These are phyloP conservation scores for Boletus insuetus DNA, from an alignment of 768 basidiomycete species.

Conservation along the genomic window DNA sequence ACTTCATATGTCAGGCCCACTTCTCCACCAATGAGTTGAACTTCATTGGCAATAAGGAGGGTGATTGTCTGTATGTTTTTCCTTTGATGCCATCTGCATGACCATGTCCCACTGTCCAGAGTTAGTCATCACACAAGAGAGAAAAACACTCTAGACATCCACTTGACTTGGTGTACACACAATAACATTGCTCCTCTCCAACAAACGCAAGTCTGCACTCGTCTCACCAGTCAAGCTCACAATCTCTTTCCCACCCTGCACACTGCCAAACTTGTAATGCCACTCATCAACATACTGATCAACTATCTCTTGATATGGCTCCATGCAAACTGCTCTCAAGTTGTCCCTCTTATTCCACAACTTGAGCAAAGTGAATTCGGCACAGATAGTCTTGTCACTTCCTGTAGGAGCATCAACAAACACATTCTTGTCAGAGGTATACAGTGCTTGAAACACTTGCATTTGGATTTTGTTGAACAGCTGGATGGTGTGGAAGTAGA, in stretches of 20 bases:
- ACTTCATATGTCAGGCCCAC: slow-evolving; percentile 75
- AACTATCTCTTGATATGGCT: too few relatives aligned
- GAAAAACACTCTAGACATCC: slow-evolving; percentile 22
- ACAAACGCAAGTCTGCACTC: too few relatives aligned
- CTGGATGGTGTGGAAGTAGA: slow-evolving; percentile 77
- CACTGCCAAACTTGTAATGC: slow-evolving; percentile 72
- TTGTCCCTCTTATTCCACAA: too few relatives aligned
- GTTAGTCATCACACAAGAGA: slow-evolving; percentile 24
- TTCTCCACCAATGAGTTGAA: slow-evolving; percentile 70
- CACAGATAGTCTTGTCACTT: too few relatives aligned
- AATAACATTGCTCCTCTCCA: too few relatives aligned
- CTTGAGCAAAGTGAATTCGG: too few relatives aligned
- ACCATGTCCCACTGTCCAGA: too few relatives aligned
- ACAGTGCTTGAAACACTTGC: slow-evolving; percentile 91
- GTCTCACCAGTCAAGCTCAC: too few relatives aligned
- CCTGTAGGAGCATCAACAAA: slow-evolving; percentile 73
- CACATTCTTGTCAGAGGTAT: slow-evolving; percentile 94
- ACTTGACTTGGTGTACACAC: slow-evolving; percentile 63
- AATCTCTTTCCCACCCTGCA: slow-evolving; percentile 63
- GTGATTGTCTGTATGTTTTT: slow-evolving; percentile 78
- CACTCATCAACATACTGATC: slow-evolving; percentile 79
- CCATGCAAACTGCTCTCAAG: too few relatives aligned
- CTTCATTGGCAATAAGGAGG: slow-evolving; percentile 89
- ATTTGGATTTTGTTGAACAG: slow-evolving; percentile 53
- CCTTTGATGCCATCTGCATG: too few relatives aligned